Percentiles rank a stretch among this genome's conserved stretches.
Conservation (phyloP, 179 eudicot species). For the Silene vulgaris region DNA sequence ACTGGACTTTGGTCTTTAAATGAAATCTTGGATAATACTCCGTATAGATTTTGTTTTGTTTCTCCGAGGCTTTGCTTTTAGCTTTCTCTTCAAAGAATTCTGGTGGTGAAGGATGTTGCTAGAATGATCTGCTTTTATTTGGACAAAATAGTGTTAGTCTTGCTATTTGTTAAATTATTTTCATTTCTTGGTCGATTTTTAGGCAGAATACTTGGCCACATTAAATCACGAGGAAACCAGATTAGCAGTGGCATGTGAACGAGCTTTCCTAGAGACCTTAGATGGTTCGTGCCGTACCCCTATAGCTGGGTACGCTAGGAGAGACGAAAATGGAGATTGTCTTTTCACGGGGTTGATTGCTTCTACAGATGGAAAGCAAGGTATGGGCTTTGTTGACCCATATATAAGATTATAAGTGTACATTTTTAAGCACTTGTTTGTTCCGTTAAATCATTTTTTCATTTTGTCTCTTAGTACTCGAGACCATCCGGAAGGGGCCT, state of each 20-base stretch:
- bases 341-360: slow-evolving; percentile 79
- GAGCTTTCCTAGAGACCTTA: slow-evolving; percentile 72
- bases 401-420: neutral
- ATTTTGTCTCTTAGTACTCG: slow-evolving; percentile 49
- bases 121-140: neutral
- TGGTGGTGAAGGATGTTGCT: neutral
- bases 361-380: slow-evolving; percentile 82
- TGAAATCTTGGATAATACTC: neutral
- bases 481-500: slow-evolving; percentile 72
- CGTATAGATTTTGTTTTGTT: neutral
- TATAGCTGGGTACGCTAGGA: slow-evolving; percentile 80
- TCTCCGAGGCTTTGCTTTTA: neutral
- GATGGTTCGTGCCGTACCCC: slow-evolving; percentile 97
- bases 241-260: slow-evolving; percentile 81
- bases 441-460: neutral
- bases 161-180: neutral
- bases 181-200: neutral
- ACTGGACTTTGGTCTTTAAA: neutral
- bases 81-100: neutral
- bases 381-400: slow-evolving; percentile 27
- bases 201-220: slow-evolving; percentile 66
- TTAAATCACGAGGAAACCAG: slow-evolving; percentile 90
- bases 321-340: slow-evolving; percentile 71
- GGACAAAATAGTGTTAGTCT: neutral
- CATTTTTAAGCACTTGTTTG: neutral